These are phyloP conservation scores for Globisporangium lucens DNA, from an alignment of 352 stramenopile genomes.

Conservation along the genomic window DNA sequence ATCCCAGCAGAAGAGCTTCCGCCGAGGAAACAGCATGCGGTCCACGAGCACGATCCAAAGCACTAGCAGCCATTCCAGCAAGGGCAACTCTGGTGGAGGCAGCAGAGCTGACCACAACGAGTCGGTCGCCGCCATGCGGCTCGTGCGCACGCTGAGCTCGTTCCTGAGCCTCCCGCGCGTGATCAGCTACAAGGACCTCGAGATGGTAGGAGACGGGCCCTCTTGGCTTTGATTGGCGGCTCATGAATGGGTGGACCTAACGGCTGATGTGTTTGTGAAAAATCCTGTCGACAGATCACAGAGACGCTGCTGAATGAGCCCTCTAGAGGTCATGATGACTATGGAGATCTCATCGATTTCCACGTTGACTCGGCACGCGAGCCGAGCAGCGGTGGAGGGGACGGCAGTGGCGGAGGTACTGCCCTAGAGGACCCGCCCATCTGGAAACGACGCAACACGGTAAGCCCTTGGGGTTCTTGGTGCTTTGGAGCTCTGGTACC, in stretches of 20 bases:
- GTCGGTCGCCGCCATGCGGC: constrained; percentile 37
- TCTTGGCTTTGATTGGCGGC: too few species aligned
- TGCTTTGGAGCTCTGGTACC: background rate
- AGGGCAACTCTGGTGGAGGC: constrained; percentile 7
- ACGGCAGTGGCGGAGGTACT: background rate
- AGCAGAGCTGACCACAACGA: constrained; percentile 18
- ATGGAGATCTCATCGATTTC: constrained; percentile 61
- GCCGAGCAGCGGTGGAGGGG: constrained; percentile 18
- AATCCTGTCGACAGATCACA: constrained; percentile 48
- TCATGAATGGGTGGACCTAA: background rate
- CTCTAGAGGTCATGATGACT: constrained; percentile 44
- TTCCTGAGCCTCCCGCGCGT: constrained; percentile 66
- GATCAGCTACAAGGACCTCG: constrained; percentile 70
- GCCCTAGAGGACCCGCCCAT: constrained; percentile 26
- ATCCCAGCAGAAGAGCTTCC: constrained; percentile 28
- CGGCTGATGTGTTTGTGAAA: background rate
- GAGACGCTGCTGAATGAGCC: constrained; percentile 62
- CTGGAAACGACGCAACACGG: constrained; percentile 49
- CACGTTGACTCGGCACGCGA: constrained; percentile 62
- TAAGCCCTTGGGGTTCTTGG: constrained; percentile 7
- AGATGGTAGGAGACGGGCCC: constrained; percentile 31
- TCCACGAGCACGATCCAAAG: background rate
- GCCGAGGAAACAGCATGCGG: constrained; percentile 31
- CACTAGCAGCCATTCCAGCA: background rate
- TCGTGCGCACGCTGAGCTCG: constrained; percentile 60